phyloP scores from a whole-genome alignment of 768 basidiomycete species.

The Hypholoma fasciculare region DNA sequence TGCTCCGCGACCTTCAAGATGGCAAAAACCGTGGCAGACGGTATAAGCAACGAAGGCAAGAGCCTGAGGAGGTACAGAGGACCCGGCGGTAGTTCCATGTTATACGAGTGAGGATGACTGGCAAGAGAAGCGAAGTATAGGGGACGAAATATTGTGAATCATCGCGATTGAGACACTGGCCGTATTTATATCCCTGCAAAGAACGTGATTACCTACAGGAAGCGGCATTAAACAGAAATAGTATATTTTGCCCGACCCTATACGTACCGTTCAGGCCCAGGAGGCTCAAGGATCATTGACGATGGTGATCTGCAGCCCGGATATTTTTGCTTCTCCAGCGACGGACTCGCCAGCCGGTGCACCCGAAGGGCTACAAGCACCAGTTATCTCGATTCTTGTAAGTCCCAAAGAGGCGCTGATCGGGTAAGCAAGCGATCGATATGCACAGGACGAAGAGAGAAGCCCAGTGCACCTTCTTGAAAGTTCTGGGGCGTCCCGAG shows the following conservation, averaged over 20 bases:
- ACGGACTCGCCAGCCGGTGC: not conserved
- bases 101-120: not conserved
- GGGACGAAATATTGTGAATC: not conserved
- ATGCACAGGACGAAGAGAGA: not conserved
- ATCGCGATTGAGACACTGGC: not conserved
- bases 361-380: not conserved
- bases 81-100: slow-evolving; percentile 4
- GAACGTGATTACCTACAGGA: not conserved
- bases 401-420: not conserved
- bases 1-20: not conserved
- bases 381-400: not conserved
- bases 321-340: not conserved
- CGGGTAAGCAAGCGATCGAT: not conserved
- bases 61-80: slow-evolving; percentile 1
- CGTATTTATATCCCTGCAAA: not conserved
- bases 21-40: not conserved
- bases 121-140: not conserved
- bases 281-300: not conserved
- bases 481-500: not conserved
- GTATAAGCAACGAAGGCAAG: not conserved
- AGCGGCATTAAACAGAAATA: not conserved
- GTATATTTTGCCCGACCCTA: not conserved
- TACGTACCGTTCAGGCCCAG: not conserved
- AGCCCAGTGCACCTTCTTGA: not conserved
- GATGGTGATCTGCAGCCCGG: not conserved